phyloP scores from a whole-genome alignment of 1,284 basidiomycete genomes.

The Athelia psychrophila region DNA sequence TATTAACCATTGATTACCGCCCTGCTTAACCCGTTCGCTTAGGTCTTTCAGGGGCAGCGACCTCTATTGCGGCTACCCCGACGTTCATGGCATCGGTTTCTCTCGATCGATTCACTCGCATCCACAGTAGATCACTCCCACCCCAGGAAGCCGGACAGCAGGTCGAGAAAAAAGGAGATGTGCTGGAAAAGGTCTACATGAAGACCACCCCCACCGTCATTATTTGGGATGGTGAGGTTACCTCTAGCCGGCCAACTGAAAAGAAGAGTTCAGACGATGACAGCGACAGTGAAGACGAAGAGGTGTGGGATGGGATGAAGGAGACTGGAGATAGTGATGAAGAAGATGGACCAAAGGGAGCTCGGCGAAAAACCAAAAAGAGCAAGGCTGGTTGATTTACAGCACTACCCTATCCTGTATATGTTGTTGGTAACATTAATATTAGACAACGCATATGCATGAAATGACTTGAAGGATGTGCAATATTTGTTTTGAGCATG shows the following conservation, averaged over 20 bases:
- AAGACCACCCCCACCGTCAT: slow-evolving; percentile 64
- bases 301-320: slow-evolving; percentile 51
- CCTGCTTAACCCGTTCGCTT: neutral
- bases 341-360: slow-evolving; percentile 2
- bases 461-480: too few species aligned
- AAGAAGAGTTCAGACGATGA: slow-evolving; percentile 10
- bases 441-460: too few species aligned
- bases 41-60: slow-evolving; percentile 70
- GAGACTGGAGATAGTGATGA: slow-evolving; percentile 37
- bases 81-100: slow-evolving; percentile 55
- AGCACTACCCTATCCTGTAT: too few species aligned
- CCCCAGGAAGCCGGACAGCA: slow-evolving; percentile 47
- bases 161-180: slow-evolving; percentile 60
- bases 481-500: too few species aligned
- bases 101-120: slow-evolving; percentile 70
- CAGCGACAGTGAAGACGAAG: slow-evolving; percentile 35
- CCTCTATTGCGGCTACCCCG: slow-evolving; percentile 57
- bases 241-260: slow-evolving; percentile 5
- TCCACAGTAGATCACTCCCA: slow-evolving; percentile 66
- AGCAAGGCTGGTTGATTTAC: neutral
- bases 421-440: too few species aligned
- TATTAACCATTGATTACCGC: slow-evolving; percentile 1
- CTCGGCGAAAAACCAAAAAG: neutral
- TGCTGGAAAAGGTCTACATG: slow-evolving; percentile 68
- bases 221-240: slow-evolving; percentile 45